Conservation (phyloP, 306 rosid species). For the Prunus dulcis region DNA sequence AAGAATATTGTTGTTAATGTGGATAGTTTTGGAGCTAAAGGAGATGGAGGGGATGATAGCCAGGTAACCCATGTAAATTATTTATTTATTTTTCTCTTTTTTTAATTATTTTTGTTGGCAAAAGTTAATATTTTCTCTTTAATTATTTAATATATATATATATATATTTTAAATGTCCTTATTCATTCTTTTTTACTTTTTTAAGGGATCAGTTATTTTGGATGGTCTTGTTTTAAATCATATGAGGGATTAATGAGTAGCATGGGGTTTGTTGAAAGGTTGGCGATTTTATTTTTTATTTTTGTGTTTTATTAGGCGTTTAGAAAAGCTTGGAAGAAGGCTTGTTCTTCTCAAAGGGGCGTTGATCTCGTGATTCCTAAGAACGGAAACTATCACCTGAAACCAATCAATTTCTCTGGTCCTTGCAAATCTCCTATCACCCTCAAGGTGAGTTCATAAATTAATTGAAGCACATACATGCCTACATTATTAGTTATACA, state of each 20-base stretch:
- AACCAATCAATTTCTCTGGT: conserved; percentile 66
- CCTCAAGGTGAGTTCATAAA: conserved; percentile 41
- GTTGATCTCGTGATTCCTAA: conserved; percentile 50
- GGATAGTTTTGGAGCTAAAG: conserved; percentile 57
- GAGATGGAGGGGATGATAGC: conserved; percentile 46
- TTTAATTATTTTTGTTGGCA: neutral
- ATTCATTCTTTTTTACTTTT: neutral
- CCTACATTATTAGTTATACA: too few relatives aligned
- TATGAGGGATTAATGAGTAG: neutral
- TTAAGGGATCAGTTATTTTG: neutral
- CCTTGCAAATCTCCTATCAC: conserved; percentile 54
- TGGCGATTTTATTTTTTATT: neutral
- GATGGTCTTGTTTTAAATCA: neutral
- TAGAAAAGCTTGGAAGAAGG: conserved; percentile 56
- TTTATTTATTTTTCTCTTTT: neutral
- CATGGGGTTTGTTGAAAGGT: neutral
- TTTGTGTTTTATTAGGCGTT: conserved; percentile 45
- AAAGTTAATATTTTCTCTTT: neutral
- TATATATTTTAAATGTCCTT: neutral
- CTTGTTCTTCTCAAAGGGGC: conserved; percentile 46
- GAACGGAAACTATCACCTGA: conserved; percentile 41
- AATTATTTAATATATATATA: neutral
- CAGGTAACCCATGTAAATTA: conserved; percentile 34
- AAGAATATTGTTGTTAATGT: conserved; percentile 32
- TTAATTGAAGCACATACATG: too few relatives aligned